These are phyloP conservation scores for Penicillium antarcticum DNA, from an alignment of 495 filamentous ascomycete species.

Conservation along the genomic window DNA sequence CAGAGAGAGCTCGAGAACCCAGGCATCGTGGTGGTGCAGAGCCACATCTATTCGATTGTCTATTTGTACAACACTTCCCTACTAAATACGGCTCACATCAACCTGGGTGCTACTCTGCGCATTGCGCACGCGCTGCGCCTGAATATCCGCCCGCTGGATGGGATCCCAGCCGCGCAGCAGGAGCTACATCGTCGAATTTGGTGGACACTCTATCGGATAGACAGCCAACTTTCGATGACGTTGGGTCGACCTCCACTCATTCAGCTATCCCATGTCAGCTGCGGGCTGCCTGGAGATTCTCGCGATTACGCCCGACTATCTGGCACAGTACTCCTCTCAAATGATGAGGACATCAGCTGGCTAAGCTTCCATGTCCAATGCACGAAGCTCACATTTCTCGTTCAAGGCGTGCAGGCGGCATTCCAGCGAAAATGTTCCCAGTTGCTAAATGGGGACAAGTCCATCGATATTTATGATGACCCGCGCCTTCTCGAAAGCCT, in stretches of 20 bases:
- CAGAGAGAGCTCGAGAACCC: conserved; percentile 12
- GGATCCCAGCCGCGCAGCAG: neutral
- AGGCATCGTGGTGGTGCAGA: conserved; percentile 14
- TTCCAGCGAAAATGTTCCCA: neutral
- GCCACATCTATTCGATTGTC: conserved; percentile 18
- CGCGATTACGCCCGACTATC: conserved; percentile 5
- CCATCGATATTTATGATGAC: conserved; percentile 5
- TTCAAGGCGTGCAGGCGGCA: conserved; percentile 1
- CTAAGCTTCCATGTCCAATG: conserved; percentile 17
- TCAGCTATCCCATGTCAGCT: neutral
- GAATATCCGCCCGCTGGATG: conserved; percentile 3
- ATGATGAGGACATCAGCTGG: conserved; percentile 13
- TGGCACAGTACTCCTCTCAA: conserved; percentile 3
- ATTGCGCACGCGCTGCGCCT: conserved; percentile 9
- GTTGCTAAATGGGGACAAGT: neutral
- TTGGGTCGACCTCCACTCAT: conserved; percentile 1
- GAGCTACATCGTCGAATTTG: conserved; percentile 12
- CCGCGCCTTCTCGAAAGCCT: conserved; percentile 10
- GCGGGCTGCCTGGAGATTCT: neutral
- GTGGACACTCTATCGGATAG: conserved; percentile 9
- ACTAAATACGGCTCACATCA: conserved; percentile 7
- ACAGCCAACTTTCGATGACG: conserved; percentile 7
- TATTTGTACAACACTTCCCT: conserved; percentile 16
- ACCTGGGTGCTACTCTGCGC: conserved; percentile 9
- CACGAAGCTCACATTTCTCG: neutral